phyloP scores from a whole-genome alignment of 352 stramenopile genomes.

The Phytophthora citrophthora region DNA sequence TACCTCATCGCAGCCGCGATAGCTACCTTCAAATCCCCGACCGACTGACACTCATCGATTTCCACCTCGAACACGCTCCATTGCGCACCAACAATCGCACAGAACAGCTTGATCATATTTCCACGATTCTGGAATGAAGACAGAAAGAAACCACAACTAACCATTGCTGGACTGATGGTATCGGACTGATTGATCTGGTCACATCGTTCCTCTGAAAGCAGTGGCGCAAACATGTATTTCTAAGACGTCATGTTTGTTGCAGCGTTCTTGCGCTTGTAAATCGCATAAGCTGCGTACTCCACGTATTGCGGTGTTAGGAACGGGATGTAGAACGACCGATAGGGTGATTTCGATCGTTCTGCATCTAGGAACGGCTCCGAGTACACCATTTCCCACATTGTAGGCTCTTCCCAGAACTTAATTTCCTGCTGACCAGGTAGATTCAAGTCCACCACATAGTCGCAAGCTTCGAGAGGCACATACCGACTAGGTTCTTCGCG shows the following conservation, averaged over 20 bases:
- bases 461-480: conserved; percentile 74
- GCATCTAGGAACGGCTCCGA: conserved; percentile 66
- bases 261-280: conserved; percentile 66
- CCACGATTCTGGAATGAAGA: too few species aligned
- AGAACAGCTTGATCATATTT: too few species aligned
- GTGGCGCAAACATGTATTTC: too few species aligned
- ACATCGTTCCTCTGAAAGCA: too few species aligned
- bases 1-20: too few species aligned
- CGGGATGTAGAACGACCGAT: conserved; percentile 82
- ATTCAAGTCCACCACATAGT: conserved; percentile 91
- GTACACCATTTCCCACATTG: conserved; percentile 62
- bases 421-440: conserved; percentile 65
- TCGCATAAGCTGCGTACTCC: conserved; percentile 60
- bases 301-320: conserved; percentile 62
- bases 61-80: too few species aligned
- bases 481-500: conserved; percentile 91
- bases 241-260: not conserved
- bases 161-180: too few species aligned
- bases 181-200: too few species aligned
- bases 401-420: conserved; percentile 65
- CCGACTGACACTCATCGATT: too few species aligned
- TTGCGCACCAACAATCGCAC: too few species aligned
- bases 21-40: too few species aligned
- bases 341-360: conserved; percentile 66
- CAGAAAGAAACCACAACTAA: too few species aligned